Conservation (phyloP, 306 rosid genomes). For the Argentina anserina region DNA sequence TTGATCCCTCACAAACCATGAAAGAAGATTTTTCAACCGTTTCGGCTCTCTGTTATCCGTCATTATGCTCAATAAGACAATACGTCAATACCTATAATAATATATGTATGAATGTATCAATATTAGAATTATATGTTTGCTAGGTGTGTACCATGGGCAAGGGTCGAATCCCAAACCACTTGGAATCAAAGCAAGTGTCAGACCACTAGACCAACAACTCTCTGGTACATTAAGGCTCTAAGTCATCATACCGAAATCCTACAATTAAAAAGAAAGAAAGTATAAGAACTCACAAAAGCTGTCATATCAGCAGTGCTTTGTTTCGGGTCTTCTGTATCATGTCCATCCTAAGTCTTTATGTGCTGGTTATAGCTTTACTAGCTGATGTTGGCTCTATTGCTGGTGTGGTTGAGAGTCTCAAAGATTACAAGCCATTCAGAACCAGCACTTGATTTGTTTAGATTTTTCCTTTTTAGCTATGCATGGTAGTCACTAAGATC, state of each 20-base stretch:
- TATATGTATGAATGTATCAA: too few relatives aligned
- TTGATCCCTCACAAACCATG: too few relatives aligned
- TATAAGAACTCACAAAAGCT: slow-evolving; percentile 36
- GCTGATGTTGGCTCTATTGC: slow-evolving; percentile 62
- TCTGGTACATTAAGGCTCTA: too few relatives aligned
- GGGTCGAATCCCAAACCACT: too few relatives aligned
- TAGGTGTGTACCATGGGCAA: too few relatives aligned
- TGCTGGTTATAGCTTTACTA: slow-evolving; percentile 43
- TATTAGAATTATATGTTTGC: too few relatives aligned
- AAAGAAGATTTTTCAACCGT: too few relatives aligned
- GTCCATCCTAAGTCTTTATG: slow-evolving; percentile 44
- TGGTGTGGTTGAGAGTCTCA: slow-evolving; percentile 41
- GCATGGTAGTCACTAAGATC: slow-evolving; percentile 11
- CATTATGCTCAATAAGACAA: too few relatives aligned
- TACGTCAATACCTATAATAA: too few relatives aligned
- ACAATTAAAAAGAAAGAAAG: not conserved
- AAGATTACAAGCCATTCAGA: slow-evolving; percentile 46
- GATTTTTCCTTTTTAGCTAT: not conserved
- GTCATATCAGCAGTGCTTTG: slow-evolving; percentile 53
- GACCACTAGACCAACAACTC: too few relatives aligned
- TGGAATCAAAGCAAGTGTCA: too few relatives aligned
- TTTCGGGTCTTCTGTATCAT: slow-evolving; percentile 40
- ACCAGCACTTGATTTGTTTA: slow-evolving; percentile 18
- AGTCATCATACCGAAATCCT: not conserved
- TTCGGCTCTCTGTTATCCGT: too few relatives aligned